A percentile compares a stretch with the other conserved stretches of the same genome.
phyloP scores from a whole-genome alignment of 1,284 basidiomycete species.

The Abortiporus biennis region DNA sequence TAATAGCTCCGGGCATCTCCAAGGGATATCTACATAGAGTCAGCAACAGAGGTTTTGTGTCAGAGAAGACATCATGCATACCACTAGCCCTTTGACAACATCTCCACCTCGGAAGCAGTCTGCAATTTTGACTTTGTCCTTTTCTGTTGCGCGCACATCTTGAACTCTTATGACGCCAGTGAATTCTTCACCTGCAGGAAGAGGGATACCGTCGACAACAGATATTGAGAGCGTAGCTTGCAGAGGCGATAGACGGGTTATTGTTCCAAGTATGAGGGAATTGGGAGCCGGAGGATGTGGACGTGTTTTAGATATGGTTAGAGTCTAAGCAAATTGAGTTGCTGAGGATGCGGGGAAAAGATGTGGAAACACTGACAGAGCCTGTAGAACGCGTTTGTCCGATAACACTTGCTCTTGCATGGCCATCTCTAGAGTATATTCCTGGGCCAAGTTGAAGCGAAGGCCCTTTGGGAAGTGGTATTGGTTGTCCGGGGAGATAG shows the following conservation, averaged over 20 bases:
- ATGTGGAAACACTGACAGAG: constrained; percentile 49
- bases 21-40: constrained; percentile 66
- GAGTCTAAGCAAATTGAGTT: constrained; percentile 32
- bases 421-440: constrained; percentile 60
- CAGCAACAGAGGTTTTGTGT: not conserved
- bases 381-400: constrained; percentile 62
- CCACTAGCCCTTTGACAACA: constrained; percentile 89
- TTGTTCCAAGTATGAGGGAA: constrained; percentile 70
- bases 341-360: constrained; percentile 16
- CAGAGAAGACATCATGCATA: constrained; percentile 35
- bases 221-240: constrained; percentile 88
- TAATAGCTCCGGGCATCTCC: constrained; percentile 95
- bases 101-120: constrained; percentile 97
- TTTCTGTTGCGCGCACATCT: constrained; percentile 90
- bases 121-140: constrained; percentile 88
- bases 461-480: constrained; percentile 54
- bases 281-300: constrained; percentile 67
- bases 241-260: constrained; percentile 82
- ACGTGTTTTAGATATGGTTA: constrained; percentile 54
- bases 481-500: constrained; percentile 80
- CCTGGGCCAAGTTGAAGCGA: constrained; percentile 61
- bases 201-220: constrained; percentile 86
- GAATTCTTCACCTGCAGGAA: constrained; percentile 89
- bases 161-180: constrained; percentile 87
- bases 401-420: constrained; percentile 68